A percentile compares a stretch with the other conserved stretches of the same genome.
Conservation (phyloP, 2,329 filamentous ascomycete species). For the Hyphodiscus sp. region DNA sequence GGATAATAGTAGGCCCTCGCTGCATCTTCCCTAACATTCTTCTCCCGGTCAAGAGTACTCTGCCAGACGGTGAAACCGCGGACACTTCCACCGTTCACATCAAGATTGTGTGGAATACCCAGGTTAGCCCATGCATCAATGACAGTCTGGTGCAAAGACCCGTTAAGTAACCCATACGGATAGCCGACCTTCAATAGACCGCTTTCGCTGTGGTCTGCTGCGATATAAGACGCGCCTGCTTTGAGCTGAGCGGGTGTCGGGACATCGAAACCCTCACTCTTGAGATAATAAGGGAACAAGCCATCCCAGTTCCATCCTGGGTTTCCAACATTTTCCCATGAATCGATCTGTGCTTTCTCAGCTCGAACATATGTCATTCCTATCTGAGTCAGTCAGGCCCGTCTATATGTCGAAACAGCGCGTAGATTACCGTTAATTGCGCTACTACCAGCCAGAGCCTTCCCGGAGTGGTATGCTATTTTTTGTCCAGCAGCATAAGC, state of each 20-base stretch:
- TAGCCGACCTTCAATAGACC: constrained; percentile 17
- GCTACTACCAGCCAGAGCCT: constrained; percentile 16
- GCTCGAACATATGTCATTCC: constrained; percentile 23
- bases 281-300: constrained; percentile 39
- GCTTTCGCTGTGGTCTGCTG: constrained; percentile 9
- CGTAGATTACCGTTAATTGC: constrained; percentile 26
- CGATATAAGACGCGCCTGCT: constrained; percentile 9
- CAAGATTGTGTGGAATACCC: constrained; percentile 7
- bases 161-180: constrained; percentile 12
- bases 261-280: constrained; percentile 24
- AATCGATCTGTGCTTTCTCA: constrained; percentile 33
- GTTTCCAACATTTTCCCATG: constrained; percentile 39
- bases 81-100: constrained; percentile 15
- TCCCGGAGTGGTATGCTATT: constrained; percentile 9
- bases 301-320: constrained; percentile 36
- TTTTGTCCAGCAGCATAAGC: constrained; percentile 6
- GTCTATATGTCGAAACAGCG: too few relatives aligned
- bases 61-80: constrained; percentile 12
- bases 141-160: constrained; percentile 4
- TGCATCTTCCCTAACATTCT: constrained; percentile 15
- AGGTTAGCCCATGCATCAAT: constrained; percentile 7
- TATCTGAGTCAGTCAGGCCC: constrained; percentile 28
- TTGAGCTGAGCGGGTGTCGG: constrained; percentile 14
- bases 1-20: constrained; percentile 20
- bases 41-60: constrained; percentile 21